Conservation (phyloP, 805 yeast genomes). For the Candida andamanensis region DNA sequence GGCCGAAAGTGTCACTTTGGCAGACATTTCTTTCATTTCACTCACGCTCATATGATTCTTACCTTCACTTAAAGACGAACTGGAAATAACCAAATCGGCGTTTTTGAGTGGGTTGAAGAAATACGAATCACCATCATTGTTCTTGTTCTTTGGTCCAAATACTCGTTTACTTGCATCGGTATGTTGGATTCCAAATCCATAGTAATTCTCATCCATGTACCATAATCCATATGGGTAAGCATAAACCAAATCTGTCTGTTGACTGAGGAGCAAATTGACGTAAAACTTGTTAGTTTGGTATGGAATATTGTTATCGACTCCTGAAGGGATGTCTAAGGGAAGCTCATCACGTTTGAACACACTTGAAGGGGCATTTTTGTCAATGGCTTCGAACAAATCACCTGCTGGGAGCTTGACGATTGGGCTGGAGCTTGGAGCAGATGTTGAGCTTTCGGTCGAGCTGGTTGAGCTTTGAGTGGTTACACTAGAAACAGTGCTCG, state of each 20-base stretch:
- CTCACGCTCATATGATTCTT: constrained; percentile 39
- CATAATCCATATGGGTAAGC: constrained; percentile 65
- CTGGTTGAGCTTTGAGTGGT: constrained; percentile 2
- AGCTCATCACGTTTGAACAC: constrained; percentile 44
- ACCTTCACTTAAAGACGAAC: constrained; percentile 39
- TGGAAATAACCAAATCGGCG: constrained; percentile 53
- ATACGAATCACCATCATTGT: constrained; percentile 40
- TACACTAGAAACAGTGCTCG: constrained; percentile 1
- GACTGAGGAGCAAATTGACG: constrained; percentile 55
- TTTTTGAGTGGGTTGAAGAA: constrained; percentile 53
- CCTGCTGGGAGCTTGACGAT: constrained; percentile 16
- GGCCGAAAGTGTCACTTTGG: constrained; percentile 37
- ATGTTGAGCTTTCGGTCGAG: constrained; percentile 1
- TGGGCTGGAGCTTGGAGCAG: constrained; percentile 5
- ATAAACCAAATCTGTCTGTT: constrained; percentile 51
- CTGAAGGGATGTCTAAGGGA: constrained; percentile 42
- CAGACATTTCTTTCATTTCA: constrained; percentile 49
- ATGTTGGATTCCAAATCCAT: constrained; percentile 63
- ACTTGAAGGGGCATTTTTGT: constrained; percentile 24
- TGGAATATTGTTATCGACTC: constrained; percentile 39
- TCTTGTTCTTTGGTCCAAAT: constrained; percentile 46
- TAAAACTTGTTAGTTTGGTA: constrained; percentile 75
- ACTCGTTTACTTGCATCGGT: constrained; percentile 40
- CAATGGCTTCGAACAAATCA: constrained; percentile 47
- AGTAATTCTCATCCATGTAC: constrained; percentile 43